Evolutionary conservation across 371 early-diverging fungal species (phyloP).

Genomic region (Mortierella sp.): DNA sequence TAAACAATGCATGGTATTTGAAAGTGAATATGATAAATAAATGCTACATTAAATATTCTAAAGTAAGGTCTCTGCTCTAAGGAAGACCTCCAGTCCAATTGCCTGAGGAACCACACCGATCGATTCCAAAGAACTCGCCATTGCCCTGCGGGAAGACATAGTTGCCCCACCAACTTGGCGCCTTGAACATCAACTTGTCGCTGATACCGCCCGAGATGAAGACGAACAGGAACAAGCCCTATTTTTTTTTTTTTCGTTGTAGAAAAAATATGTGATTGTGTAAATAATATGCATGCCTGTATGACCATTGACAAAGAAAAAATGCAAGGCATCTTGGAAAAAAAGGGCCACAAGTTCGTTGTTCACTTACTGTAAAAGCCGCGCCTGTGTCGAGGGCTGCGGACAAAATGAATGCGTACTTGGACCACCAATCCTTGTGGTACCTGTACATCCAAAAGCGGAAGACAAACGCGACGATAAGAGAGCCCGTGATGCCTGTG

Average conservation of each 20-base stretch:
- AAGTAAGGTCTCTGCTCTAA: neutral
- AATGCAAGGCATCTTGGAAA: too few relatives aligned
- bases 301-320: too few relatives aligned
- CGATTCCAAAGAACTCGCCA: constrained; percentile 1
- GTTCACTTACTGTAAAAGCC: constrained; percentile 52
- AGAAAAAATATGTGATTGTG: too few relatives aligned
- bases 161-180: constrained; percentile 66
- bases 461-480: constrained; percentile 69
- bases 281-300: too few relatives aligned
- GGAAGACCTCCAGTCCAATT: neutral
- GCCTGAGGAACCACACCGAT: constrained; percentile 15
- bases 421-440: constrained; percentile 74
- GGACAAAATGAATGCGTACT: constrained; percentile 79
- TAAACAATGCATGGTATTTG: too few relatives aligned
- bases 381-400: constrained; percentile 79
- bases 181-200: constrained; percentile 38
- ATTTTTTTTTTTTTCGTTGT: too few relatives aligned
- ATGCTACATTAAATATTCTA: too few relatives aligned
- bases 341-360: too few relatives aligned
- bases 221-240: constrained; percentile 62
- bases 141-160: neutral
- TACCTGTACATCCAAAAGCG: constrained; percentile 72
- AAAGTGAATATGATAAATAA: too few relatives aligned
- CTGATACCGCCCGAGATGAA: constrained; percentile 62
- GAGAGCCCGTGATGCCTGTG: constrained; percentile 63